Base-by-base conservation (phyloP, 306 rosid genomes). In the Pyrus pyrifolia region DNA sequence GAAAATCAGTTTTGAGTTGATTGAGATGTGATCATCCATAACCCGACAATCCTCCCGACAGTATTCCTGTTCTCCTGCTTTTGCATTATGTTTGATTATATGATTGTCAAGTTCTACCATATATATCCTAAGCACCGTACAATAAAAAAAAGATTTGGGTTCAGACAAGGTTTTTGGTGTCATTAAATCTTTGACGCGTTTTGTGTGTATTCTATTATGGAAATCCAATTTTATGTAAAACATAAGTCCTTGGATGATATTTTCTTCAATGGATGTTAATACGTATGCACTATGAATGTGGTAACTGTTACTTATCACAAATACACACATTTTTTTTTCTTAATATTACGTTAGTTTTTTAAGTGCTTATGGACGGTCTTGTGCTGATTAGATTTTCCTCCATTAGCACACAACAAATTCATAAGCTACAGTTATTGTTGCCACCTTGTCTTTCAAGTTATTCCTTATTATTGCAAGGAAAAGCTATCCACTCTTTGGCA, bases 341-440 rank as follows among this genome's bases (percentile, higher is more conserved):
- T 30, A 18, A 30, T 31, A 0, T 8, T 18, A n/a, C 4, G 10
- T 4, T 35, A 35, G 19, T 8, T 35, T 35, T 4, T 33, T 4
- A 62, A 46, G 80, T 79, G 91, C 86, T 78, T 84, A 65, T 79
- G 76, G 88, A 78, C 61, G 76, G 83, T 83, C 81, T 79, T 81
- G 83, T 83, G 87, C 89, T 75, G 79, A 49, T 79, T 77, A 25
- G 81, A 77, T 30, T 67, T 62, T 63, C 44, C 53, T 49, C 44
- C 78, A 12, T 80, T 78, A 55, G 83, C 87, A 79, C 82, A 71
- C 60, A 72, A 76, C 83, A 72, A 31, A 38, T 77, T 53, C 84
- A 76, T 82, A 82, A 78, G 78, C 81, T 88, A 67, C 60, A 86
- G 72, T 31, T 9, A 17, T 46, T 66, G 14, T 64, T 76, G 85